These are phyloP conservation scores for Sequoia sempervirens DNA, from an alignment of 75 land plant species.

Conservation along the genomic window DNA sequence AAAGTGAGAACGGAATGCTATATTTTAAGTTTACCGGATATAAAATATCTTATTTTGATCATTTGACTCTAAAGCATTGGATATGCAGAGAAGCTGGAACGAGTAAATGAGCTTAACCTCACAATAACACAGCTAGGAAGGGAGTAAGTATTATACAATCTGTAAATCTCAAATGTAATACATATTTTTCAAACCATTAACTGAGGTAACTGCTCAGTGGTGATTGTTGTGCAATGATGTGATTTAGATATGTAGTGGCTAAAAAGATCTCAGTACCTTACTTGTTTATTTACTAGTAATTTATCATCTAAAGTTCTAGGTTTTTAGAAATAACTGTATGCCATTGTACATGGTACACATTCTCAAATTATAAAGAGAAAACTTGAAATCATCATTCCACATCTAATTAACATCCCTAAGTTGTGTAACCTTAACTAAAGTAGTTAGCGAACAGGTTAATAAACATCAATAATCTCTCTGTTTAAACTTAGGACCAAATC, in stretches of 20 bases:
- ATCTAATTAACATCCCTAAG: neutral
- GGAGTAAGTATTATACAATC: constrained; percentile 41
- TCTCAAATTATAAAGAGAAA: neutral
- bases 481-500: neutral
- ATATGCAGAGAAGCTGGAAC: constrained; percentile 66
- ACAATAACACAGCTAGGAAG: constrained; percentile 74
- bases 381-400: neutral
- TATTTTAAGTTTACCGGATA: neutral
- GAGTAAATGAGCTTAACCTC: constrained; percentile 69
- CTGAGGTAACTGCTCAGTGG: neutral
- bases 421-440: neutral
- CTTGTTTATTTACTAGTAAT: neutral
- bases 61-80: neutral
- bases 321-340: neutral
- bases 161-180: neutral
- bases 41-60: neutral
- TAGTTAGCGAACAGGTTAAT: neutral
- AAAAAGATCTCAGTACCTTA: neutral
- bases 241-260: neutral
- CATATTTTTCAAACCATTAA: neutral
- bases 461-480: neutral
- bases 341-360: neutral
- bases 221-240: neutral
- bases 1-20: constrained; percentile 36
- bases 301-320: neutral